Conservation (phyloP, 169 alveolate species). For the Plasmodium sp. region DNA sequence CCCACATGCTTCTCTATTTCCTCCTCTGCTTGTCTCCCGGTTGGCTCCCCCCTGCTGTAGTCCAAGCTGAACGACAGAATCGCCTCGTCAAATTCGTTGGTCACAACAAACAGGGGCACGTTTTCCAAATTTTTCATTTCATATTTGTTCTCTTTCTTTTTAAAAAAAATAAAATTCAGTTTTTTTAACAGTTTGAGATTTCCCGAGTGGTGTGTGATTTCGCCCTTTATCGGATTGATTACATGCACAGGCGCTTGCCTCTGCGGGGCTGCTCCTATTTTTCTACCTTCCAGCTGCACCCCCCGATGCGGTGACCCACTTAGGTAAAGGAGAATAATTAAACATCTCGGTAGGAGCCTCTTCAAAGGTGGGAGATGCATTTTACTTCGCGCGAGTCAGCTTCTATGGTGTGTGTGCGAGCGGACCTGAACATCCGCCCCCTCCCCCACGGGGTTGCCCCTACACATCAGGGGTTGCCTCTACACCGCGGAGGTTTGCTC, state of each 20-base stretch:
- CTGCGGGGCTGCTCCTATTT: neutral
- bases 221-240: constrained; percentile 27
- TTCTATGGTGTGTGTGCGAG: neutral
- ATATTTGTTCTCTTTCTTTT: constrained; percentile 19
- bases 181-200: constrained; percentile 25
- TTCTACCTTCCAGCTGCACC: neutral
- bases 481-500: neutral
- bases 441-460: neutral
- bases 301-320: neutral
- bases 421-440: neutral
- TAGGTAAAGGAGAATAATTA: constrained; percentile 2
- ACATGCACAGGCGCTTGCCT: neutral
- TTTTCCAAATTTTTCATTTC: constrained; percentile 71
- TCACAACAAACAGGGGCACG: constrained; percentile 51
- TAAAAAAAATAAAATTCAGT: constrained; percentile 39
- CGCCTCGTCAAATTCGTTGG: constrained; percentile 55
- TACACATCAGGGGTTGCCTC: neutral
- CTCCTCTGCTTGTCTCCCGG: neutral
- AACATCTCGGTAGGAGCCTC: neutral
- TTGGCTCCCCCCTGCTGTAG: neutral
- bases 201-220: neutral
- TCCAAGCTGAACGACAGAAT: constrained; percentile 31
- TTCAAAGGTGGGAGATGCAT: constrained; percentile 1
- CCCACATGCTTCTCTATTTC: neutral
- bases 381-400: neutral